These are phyloP conservation scores for Russula vinacea DNA, from an alignment of 768 basidiomycete species.

Conservation along the genomic window DNA sequence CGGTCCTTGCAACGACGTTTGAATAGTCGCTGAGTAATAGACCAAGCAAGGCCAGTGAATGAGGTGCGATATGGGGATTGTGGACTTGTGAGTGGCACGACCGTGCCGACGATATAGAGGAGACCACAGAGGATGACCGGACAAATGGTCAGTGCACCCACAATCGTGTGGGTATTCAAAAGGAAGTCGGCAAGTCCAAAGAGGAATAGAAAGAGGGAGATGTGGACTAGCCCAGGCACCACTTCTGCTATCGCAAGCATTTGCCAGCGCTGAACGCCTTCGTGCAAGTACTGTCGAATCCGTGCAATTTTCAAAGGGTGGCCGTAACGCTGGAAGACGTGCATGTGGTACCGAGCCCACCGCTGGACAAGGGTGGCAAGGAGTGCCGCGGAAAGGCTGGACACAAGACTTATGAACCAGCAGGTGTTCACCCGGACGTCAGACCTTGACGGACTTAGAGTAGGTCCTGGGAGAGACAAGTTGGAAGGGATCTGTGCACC, in stretches of 20 bases:
- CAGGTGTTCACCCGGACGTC: slow-evolving; percentile 41
- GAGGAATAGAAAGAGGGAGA: slow-evolving; percentile 50
- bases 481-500: not conserved
- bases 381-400: slow-evolving; percentile 45
- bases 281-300: slow-evolving; percentile 40
- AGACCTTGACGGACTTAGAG: slow-evolving; percentile 33
- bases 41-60: slow-evolving; percentile 20
- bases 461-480: not conserved
- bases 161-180: slow-evolving; percentile 31
- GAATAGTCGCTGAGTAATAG: not conserved
- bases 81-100: slow-evolving; percentile 12
- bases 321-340: slow-evolving; percentile 35
- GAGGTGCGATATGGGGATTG: slow-evolving; percentile 23
- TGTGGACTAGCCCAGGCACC: slow-evolving; percentile 49
- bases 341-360: slow-evolving; percentile 44
- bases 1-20: not conserved
- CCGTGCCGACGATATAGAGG: slow-evolving; percentile 22
- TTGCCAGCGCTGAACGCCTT: slow-evolving; percentile 41
- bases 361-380: slow-evolving; percentile 48
- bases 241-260: slow-evolving; percentile 43
- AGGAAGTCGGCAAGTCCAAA: slow-evolving; percentile 48
- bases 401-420: slow-evolving; percentile 40
- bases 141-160: slow-evolving; percentile 8
- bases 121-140: slow-evolving; percentile 13
- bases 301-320: slow-evolving; percentile 38